Base-by-base conservation (phyloP, 2,329 filamentous ascomycete species). In the Colletotrichum eleusines region DNA sequence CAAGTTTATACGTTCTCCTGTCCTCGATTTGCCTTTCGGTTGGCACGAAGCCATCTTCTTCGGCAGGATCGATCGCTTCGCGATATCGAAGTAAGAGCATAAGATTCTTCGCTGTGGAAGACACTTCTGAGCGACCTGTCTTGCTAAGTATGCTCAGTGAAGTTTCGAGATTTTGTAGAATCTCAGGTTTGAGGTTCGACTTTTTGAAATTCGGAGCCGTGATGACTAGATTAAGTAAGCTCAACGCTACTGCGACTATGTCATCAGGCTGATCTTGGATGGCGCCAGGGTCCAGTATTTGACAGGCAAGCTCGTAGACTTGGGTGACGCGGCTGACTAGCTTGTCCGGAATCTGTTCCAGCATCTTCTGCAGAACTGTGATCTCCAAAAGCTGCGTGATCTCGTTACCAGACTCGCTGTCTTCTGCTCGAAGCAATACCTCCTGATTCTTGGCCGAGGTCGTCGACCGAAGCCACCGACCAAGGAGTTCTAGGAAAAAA, bases 251-350 rank as follows among this genome's bases (percentile, higher is more conserved):
- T 0, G 85, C 79, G 2, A 86, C 76, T 26, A 86, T 78, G 46
- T 89, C 86, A 65, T 88, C 83, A 20, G 82, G 82, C 3, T 82
- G 78, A 3, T 79, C 69, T 0, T 82, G 79, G 5, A 81, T 80
- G 8, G 82, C 78, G 40, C 85, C 83, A 20, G 83, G 82, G 6
- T 80, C 78, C 1, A 94, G 78, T 0, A 94, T 84, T 66, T 91
- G 86, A 61, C 84, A 83, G 59, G 91, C 86, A 2, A 94, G 84
- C 55, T 89, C 86, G 2, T 94, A 80, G 8, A 93, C 84, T 74
- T 92, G 89, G 53, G 86, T 86, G 2, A 91, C 90, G 67, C 89
- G 87, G 40, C 85, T 86, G 38, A 91, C 86, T 16, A 94, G 84
- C 72, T 88, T 89, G 28, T 91, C 87, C 1, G 90, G 86, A 55